These are phyloP conservation scores for Stemphylium beticola DNA, from an alignment of 2,329 filamentous ascomycete species.

Conservation along the genomic window DNA sequence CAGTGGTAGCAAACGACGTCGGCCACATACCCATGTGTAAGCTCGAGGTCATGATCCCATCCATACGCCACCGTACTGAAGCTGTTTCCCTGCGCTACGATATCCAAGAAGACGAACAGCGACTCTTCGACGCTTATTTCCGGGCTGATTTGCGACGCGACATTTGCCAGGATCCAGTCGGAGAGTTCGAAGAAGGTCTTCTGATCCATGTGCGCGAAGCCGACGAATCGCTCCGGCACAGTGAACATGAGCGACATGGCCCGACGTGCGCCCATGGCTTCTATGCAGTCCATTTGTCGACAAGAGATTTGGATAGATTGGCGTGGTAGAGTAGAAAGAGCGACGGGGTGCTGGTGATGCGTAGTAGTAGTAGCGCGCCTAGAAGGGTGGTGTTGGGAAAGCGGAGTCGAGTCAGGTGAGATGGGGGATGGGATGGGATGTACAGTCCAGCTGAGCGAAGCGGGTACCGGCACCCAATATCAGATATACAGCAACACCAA, in stretches of 20 bases:
- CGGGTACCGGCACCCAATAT: slow-evolving; percentile 7
- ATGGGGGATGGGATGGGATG: slow-evolving; percentile 5
- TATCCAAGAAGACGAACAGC: slow-evolving; percentile 47
- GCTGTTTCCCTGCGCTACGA: slow-evolving; percentile 46
- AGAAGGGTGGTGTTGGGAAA: slow-evolving; percentile 3
- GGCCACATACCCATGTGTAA: slow-evolving; percentile 42
- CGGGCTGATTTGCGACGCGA: slow-evolving; percentile 34
- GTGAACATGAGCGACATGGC: slow-evolving; percentile 43
- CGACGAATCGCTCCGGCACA: slow-evolving; percentile 46
- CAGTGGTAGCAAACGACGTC: neutral
- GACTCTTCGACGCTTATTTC: slow-evolving; percentile 47
- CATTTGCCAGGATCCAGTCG: slow-evolving; percentile 47
- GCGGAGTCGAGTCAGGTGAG: slow-evolving; percentile 19
- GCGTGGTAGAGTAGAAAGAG: neutral
- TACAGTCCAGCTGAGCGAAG: slow-evolving; percentile 5
- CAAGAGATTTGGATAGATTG: neutral
- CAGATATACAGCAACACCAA: neutral
- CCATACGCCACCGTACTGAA: slow-evolving; percentile 41
- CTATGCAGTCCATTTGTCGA: slow-evolving; percentile 22
- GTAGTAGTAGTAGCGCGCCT: neutral
- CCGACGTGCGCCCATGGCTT: slow-evolving; percentile 35
- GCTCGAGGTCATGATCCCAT: slow-evolving; percentile 46
- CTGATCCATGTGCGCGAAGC: slow-evolving; percentile 48
- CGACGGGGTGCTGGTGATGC: neutral
- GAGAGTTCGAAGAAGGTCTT: slow-evolving; percentile 47